phyloP scores from a whole-genome alignment of 495 filamentous ascomycete genomes.

The Geopyxis carbonaria region DNA sequence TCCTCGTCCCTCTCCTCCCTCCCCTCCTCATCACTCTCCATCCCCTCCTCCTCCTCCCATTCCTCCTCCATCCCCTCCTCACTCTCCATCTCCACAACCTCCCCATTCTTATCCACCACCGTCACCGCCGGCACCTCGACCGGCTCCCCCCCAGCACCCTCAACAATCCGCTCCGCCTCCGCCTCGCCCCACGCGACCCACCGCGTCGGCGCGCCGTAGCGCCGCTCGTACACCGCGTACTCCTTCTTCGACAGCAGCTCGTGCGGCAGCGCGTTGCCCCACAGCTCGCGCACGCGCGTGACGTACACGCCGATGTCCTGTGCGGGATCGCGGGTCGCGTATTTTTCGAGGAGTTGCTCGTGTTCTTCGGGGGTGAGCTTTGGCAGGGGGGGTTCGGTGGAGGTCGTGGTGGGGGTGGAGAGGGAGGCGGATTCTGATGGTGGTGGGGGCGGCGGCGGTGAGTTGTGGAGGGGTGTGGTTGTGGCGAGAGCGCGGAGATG shows the following conservation, averaged over 20 bases:
- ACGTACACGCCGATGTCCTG: slow-evolving; percentile 44
- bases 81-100: slow-evolving; percentile 36
- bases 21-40: slow-evolving; percentile 26
- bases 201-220: slow-evolving; percentile 55
- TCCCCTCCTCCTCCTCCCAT: slow-evolving; percentile 23
- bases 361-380: neutral
- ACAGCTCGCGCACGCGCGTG: slow-evolving; percentile 49
- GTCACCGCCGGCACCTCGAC: slow-evolving; percentile 20
- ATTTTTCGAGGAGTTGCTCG: neutral
- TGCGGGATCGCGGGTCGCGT: neutral
- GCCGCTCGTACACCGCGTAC: slow-evolving; percentile 54
- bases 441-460: neutral
- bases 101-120: slow-evolving; percentile 24
- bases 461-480: neutral
- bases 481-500: neutral
- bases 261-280: slow-evolving; percentile 63
- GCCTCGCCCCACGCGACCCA: slow-evolving; percentile 39
- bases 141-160: slow-evolving; percentile 19
- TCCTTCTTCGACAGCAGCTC: slow-evolving; percentile 52
- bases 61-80: slow-evolving; percentile 43
- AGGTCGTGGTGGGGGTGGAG: neutral
- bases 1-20: slow-evolving; percentile 36
- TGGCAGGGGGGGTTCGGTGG: neutral
- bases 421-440: neutral
- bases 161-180: slow-evolving; percentile 14